Evolutionary conservation across 768 basidiomycete species (phyloP).

Genomic region (Mycena haematopus): DNA sequence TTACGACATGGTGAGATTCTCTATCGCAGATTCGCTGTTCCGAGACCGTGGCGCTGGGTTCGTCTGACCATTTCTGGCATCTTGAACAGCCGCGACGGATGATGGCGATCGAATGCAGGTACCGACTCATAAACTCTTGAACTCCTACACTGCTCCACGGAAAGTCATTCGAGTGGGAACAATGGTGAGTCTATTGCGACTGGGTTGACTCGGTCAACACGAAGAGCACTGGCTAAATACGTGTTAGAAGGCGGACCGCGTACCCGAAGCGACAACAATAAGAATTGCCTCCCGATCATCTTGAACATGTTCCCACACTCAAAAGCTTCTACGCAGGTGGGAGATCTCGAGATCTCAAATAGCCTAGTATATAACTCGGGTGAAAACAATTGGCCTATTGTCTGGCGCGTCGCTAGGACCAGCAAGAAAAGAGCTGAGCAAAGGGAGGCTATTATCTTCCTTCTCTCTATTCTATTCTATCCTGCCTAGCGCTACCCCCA

Average conservation of each 20-base stretch:
- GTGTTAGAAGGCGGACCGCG: neutral
- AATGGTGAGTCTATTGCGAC: neutral
- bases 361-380: neutral
- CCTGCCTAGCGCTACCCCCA: conserved; percentile 19
- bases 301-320: neutral
- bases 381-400: neutral
- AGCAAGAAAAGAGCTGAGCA: conserved; percentile 2
- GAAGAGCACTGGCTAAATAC: neutral
- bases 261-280: neutral
- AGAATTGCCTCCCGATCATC: neutral
- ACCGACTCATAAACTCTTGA: neutral
- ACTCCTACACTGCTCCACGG: neutral
- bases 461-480: conserved; percentile 12
- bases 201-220: neutral
- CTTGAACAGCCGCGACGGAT: neutral
- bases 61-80: neutral
- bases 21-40: neutral
- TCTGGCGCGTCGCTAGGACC: conserved; percentile 5
- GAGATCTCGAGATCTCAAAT: neutral
- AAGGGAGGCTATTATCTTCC: neutral
- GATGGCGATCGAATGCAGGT: neutral
- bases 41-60: neutral
- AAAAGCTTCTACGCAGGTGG: neutral
- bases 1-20: neutral
- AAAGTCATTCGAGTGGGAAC: neutral